Conservation (phyloP, 257 asterid species). For the Voacanga thouarsii region DNA sequence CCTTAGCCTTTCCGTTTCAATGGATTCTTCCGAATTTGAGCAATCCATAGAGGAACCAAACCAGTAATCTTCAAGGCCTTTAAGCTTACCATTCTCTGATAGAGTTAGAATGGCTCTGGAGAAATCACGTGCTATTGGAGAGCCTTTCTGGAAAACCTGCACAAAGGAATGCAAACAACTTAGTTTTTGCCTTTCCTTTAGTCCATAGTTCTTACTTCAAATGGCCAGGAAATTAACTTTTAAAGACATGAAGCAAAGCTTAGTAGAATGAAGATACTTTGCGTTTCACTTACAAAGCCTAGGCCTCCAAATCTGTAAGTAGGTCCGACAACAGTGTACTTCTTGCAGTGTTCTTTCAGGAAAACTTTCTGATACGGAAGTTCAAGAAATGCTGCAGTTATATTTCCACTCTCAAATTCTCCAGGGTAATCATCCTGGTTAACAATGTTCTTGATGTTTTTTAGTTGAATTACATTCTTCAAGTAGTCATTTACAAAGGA, state of each 20-base stretch:
- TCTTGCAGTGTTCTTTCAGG: slow-evolving; percentile 28
- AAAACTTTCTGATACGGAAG: slow-evolving; percentile 37
- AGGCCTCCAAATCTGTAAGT: slow-evolving; percentile 37
- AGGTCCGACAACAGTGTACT: slow-evolving; percentile 25
- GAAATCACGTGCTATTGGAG: slow-evolving; percentile 35
- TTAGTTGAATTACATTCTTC: slow-evolving; percentile 22
- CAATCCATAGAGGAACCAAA: slow-evolving; percentile 22
- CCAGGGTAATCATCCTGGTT: slow-evolving; percentile 15
- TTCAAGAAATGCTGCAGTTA: slow-evolving; percentile 38
- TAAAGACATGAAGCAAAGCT: not conserved
- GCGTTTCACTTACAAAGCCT: slow-evolving; percentile 29
- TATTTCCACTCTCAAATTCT: slow-evolving; percentile 27
- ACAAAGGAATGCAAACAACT: not conserved
- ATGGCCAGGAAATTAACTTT: no score
- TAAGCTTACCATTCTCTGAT: slow-evolving; percentile 26
- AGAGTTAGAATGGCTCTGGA: slow-evolving; percentile 35
- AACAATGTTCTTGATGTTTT: slow-evolving; percentile 22
- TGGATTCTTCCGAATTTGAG: slow-evolving; percentile 10
- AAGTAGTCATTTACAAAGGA: slow-evolving; percentile 33
- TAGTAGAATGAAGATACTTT: not conserved
- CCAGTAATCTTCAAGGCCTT: slow-evolving; percentile 17
- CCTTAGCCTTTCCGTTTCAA: slow-evolving; percentile 21
- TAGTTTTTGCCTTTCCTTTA: not conserved
- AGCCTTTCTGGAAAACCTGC: slow-evolving; percentile 37
- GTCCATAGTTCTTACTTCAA: not conserved